Percentiles rank a stretch among this genome's conserved stretches.
Conservation (phyloP, 2,329 filamentous ascomycete genomes). For the Colletotrichum camelliae region DNA sequence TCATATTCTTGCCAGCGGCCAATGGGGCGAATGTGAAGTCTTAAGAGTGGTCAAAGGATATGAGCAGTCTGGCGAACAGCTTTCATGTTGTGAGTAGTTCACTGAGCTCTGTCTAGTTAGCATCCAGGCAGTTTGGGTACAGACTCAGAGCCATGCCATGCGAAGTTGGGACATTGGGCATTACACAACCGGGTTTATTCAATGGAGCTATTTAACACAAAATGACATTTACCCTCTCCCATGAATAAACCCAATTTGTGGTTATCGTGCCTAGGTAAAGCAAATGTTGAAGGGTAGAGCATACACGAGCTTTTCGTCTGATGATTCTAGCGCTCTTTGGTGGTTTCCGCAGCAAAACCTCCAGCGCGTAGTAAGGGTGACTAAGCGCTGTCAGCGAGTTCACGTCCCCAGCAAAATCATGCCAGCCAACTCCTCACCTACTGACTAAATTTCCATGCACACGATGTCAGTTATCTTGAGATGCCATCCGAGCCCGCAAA, state of each 20-base stretch:
- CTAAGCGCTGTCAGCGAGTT: neutral
- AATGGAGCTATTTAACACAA: too few relatives aligned
- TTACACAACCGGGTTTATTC: too few relatives aligned
- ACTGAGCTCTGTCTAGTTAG: neutral
- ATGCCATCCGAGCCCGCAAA: neutral
- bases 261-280: neutral
- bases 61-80: neutral
- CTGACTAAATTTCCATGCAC: neutral
- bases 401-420: neutral
- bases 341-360: neutral
- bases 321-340: neutral
- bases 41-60: accelerated
- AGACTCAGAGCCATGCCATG: neutral
- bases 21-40: neutral
- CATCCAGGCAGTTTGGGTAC: neutral
- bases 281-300: neutral
- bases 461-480: neutral
- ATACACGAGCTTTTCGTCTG: neutral
- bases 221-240: too few relatives aligned
- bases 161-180: neutral
- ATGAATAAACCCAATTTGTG: too few relatives aligned
- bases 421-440: neutral
- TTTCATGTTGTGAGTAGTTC: neutral
- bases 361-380: neutral
- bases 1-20: neutral